Evolutionary conservation across 257 asterid species (phyloP).

Genomic region (Haberlea rhodopensis): DNA sequence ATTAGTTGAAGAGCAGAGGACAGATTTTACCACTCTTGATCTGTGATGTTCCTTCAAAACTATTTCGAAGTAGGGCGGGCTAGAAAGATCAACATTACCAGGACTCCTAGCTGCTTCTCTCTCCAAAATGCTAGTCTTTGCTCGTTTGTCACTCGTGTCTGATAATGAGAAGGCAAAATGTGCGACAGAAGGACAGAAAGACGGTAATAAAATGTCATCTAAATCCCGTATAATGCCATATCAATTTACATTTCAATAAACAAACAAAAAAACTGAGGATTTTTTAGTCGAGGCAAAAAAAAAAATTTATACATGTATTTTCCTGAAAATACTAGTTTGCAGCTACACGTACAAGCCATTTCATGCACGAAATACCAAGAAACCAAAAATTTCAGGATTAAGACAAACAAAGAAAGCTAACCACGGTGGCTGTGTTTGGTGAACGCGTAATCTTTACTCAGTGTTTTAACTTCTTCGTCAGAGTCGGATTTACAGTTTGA

Average conservation of each 20-base stretch:
- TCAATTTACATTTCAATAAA: not conserved
- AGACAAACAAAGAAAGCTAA: not conserved
- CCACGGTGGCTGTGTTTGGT: not conserved
- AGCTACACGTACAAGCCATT: not conserved
- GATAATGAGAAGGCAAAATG: not conserved
- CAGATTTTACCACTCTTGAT: slow-evolving; percentile 24
- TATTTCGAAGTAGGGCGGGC: not conserved
- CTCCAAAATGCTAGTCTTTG: not conserved
- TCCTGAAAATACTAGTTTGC: too few species aligned
- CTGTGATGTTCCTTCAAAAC: not conserved
- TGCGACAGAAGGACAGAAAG: not conserved
- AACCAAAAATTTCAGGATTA: not conserved
- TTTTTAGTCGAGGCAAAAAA: too few species aligned
- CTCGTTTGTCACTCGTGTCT: not conserved
- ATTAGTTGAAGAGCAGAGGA: not conserved
- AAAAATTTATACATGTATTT: too few species aligned
- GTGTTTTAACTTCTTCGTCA: not conserved
- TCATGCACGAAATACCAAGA: not conserved
- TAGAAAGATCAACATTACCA: not conserved
- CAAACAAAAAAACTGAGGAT: too few species aligned
- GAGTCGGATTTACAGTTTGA: not conserved
- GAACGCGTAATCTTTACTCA: not conserved
- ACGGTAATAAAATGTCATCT: not conserved
- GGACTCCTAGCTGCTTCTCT: not conserved
- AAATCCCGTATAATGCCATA: not conserved